Base-by-base conservation (phyloP, 2,329 filamentous ascomycete genomes). In the Diaporthe sp. region DNA sequence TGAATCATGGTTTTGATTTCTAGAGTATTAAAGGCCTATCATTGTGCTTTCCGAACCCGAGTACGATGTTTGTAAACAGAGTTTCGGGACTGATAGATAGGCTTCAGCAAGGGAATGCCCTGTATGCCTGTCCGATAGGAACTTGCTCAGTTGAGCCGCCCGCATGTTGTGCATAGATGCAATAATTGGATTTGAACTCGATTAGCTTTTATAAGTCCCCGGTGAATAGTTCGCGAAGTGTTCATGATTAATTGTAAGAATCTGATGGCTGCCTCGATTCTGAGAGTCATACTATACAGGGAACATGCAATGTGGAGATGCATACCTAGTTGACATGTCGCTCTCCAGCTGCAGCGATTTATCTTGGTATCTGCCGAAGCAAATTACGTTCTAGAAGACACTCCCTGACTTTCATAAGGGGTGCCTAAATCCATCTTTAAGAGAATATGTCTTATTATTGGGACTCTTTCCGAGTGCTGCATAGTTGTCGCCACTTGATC, bases 11-110 rank as follows among this genome's bases (percentile, higher is more conserved):
- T 65, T 22, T 13, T 9, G 19, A 46, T 2, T 22, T 65, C 1
- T 5, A 17, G 1, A 22, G 28, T 8, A 34, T 2, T 2, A n/a
- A 3, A 22, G 17, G 9, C 42, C 61, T 34, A 67, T 42, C 42
- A 49, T 19, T 49, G 25, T 12, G 39, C n/a, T 31, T 67, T 34
- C 39, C 61, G 61, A 67, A 67, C 9, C 61, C 61, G 42, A 49
- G 34, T n/a, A 49, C 19, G 17, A 49, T 49, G 25, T 67, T 17
- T 34, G 4, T 2, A 49, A 19, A 4, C 10, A 34, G 28, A 67
- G 25, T 22, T 9, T 34, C 19, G 28, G 12, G 31, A 34, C 4
- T 4, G 61, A 13, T 13, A 46, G 61, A 46, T n/a, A 34, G 12
- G 0, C 19, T 22, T 22, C 4, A n/a, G 15, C 39, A 31, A 28